Percentiles rank a stretch among this genome's conserved stretches.
Conservation (phyloP, 768 basidiomycete species). For the Pleurotus tuber-regium region DNA sequence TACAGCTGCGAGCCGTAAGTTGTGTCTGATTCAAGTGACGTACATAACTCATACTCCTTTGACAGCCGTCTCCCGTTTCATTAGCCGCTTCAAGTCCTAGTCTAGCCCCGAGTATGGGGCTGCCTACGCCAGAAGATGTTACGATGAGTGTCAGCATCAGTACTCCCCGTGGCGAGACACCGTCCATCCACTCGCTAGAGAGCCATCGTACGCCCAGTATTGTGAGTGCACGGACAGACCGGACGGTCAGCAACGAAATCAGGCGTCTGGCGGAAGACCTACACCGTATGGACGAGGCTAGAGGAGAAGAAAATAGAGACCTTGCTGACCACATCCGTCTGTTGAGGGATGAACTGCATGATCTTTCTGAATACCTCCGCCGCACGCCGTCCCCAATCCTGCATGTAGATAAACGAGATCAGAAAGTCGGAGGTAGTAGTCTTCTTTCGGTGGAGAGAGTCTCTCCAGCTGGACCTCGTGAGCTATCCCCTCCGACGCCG, state of each 20-base stretch:
- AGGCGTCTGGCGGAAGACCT: constrained; percentile 56
- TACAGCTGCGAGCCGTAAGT: constrained; percentile 34
- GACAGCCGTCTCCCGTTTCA: constrained; percentile 3
- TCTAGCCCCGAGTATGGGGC: constrained; percentile 12
- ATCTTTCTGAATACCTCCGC: constrained; percentile 57
- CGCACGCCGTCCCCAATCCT: constrained; percentile 33
- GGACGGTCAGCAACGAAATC: constrained; percentile 45
- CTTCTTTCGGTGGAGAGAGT: constrained; percentile 30
- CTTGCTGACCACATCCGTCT: constrained; percentile 65
- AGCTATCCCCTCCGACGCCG: constrained; percentile 16
- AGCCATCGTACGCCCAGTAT: constrained; percentile 34
- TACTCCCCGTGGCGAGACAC: constrained; percentile 44
- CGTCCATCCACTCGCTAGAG: constrained; percentile 44
- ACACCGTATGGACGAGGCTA: constrained; percentile 46
- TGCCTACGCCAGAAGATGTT: constrained; percentile 23
- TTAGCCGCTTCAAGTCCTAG: constrained; percentile 10
- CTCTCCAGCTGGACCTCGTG: constrained; percentile 20
- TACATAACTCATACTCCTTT: not conserved
- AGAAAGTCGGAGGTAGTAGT: constrained; percentile 43
- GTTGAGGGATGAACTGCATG: constrained; percentile 66
- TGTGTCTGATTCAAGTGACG: not conserved
- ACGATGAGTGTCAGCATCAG: constrained; percentile 47
- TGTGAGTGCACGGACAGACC: constrained; percentile 26
- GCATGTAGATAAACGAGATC: constrained; percentile 28
- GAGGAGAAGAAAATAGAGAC: constrained; percentile 63